These are phyloP conservation scores for Fomitopsis palustris DNA, from an alignment of 1,284 basidiomycete species.

Conservation along the genomic window DNA sequence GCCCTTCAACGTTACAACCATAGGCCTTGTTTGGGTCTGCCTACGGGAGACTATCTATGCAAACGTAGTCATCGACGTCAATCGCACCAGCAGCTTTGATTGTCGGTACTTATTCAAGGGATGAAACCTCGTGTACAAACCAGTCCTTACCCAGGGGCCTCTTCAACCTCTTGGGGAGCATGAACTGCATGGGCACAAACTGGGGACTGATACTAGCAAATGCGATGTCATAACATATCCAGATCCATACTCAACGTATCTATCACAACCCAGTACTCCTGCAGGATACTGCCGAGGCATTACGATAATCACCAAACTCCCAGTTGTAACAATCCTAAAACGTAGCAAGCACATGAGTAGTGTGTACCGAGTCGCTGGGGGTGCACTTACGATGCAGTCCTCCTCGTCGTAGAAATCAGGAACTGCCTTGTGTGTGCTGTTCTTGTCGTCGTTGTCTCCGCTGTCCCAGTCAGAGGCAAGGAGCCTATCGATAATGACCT, in stretches of 20 bases:
- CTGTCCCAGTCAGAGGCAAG: slow-evolving; percentile 66
- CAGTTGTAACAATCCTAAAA: slow-evolving; percentile 39
- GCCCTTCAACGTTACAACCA: no score
- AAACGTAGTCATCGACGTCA: no score
- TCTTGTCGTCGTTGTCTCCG: slow-evolving; percentile 17
- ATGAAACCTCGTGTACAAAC: no score
- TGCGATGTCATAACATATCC: background rate
- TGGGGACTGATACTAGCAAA: no score
- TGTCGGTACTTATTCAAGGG: no score
- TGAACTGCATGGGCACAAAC: no score
- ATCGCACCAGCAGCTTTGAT: no score
- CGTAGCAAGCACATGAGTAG: background rate
- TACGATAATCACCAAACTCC: slow-evolving; percentile 36
- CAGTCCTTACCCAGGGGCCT: no score
- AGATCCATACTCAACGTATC: background rate
- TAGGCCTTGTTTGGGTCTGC: no score
- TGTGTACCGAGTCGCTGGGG: background rate
- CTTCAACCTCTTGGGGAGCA: no score
- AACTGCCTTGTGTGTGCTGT: slow-evolving; percentile 1
- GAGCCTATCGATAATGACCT: slow-evolving; percentile 72
- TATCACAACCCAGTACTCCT: background rate
- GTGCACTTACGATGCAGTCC: slow-evolving; percentile 35
- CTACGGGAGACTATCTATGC: no score
- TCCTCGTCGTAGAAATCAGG: slow-evolving; percentile 21
- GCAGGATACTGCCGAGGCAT: slow-evolving; percentile 7